Conservation (phyloP, 2,329 filamentous ascomycete species). For the Domatiomyces catenatus region DNA sequence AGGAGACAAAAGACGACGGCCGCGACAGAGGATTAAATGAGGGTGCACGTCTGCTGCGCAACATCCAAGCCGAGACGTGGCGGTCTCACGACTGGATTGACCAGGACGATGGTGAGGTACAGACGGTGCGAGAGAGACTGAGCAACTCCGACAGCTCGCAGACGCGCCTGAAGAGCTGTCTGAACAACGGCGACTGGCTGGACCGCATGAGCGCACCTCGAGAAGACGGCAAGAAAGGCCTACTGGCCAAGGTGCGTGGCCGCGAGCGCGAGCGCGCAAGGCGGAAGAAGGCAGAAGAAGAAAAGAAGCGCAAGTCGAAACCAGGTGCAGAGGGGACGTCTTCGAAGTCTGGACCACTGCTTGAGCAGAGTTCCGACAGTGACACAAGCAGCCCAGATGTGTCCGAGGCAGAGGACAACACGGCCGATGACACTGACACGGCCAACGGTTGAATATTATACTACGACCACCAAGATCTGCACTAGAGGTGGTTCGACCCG, state of each 20-base stretch:
- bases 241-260: slow-evolving; percentile 15
- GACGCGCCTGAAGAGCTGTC: slow-evolving; percentile 37
- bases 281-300: slow-evolving; percentile 15
- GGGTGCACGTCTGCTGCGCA: slow-evolving; percentile 61
- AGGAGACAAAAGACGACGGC: slow-evolving; percentile 42
- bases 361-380: slow-evolving; percentile 12
- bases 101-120: slow-evolving; percentile 44
- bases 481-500: too few relatives aligned
- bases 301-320: slow-evolving; percentile 11
- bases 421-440: slow-evolving; percentile 6
- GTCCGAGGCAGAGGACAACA: slow-evolving; percentile 4
- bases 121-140: slow-evolving; percentile 26
- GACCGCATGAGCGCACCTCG: slow-evolving; percentile 46
- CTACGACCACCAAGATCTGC: too few relatives aligned
- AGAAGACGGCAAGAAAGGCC: slow-evolving; percentile 20
- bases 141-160: slow-evolving; percentile 40
- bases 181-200: slow-evolving; percentile 45
- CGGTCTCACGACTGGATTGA: slow-evolving; percentile 63
- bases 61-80: slow-evolving; percentile 74
- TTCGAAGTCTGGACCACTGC: slow-evolving; percentile 1
- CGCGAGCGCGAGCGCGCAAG: slow-evolving; percentile 16
- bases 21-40: slow-evolving; percentile 39
- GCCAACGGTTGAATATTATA: background rate
- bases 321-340: slow-evolving; percentile 2
- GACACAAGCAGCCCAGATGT: slow-evolving; percentile 11